phyloP scores from a whole-genome alignment of 371 early-diverging fungal genomes.

The Sporodiniella umbellata region DNA sequence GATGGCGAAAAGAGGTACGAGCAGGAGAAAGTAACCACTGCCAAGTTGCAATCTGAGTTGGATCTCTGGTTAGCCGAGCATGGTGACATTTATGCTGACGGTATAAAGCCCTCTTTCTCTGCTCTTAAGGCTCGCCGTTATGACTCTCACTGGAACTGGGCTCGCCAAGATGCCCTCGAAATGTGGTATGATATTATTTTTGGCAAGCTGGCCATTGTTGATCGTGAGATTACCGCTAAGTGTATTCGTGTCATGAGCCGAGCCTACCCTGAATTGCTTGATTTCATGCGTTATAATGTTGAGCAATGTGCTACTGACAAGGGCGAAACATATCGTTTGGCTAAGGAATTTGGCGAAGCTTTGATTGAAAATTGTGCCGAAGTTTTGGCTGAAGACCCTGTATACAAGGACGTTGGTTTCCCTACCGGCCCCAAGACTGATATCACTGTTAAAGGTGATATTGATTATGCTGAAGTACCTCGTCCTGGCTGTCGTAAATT shows the following conservation, averaged over 20 bases:
- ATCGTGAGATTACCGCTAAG: conserved; percentile 91
- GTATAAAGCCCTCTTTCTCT: conserved; percentile 84
- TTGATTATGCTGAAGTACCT: conserved; percentile 79
- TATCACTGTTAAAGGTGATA: conserved; percentile 78
- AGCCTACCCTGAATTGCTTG: conserved; percentile 74
- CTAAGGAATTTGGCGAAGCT: conserved; percentile 77
- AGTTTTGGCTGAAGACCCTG: conserved; percentile 72
- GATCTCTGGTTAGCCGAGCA: conserved; percentile 91
- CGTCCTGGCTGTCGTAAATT: conserved; percentile 66
- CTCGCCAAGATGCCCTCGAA: conserved; percentile 87
- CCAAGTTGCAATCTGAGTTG: conserved; percentile 76
- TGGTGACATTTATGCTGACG: conserved; percentile 84
- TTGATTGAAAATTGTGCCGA: conserved; percentile 87
- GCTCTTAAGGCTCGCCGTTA: conserved; percentile 84
- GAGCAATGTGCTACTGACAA: conserved; percentile 69
- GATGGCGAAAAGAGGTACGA: conserved; percentile 73
- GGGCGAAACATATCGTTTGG: conserved; percentile 80
- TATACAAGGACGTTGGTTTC: conserved; percentile 78
- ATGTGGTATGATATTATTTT: conserved; percentile 92
- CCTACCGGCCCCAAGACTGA: conserved; percentile 83
- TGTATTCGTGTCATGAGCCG: conserved; percentile 93
- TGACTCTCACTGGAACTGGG: conserved; percentile 98
- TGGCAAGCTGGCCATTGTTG: conserved; percentile 84
- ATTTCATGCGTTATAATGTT: conserved; percentile 86
- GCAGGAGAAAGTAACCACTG: conserved; percentile 63